Percentiles rank a stretch among this genome's conserved stretches.
Evolutionary conservation across 1,139 yeast species (phyloP).

Genomic region (Sugiyamaella novakii): DNA sequence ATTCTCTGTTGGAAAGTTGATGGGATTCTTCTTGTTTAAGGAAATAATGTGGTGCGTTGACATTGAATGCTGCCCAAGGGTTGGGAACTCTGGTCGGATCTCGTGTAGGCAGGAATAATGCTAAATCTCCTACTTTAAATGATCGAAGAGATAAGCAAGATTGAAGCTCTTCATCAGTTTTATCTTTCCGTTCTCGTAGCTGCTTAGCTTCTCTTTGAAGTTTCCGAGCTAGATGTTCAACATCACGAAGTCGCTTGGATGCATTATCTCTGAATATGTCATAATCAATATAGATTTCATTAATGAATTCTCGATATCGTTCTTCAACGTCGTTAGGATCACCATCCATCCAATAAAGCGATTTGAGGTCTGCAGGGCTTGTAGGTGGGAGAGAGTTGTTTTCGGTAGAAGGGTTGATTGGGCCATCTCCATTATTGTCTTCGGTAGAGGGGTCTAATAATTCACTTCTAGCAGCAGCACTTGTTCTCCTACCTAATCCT

Average conservation of each 20-base stretch:
- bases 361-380: constrained; percentile 15
- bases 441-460: neutral
- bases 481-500: constrained; percentile 34
- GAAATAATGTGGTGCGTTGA: constrained; percentile 78
- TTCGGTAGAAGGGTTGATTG: neutral
- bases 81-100: constrained; percentile 50
- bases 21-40: constrained; percentile 48
- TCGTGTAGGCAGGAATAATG: constrained; percentile 78
- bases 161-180: constrained; percentile 42
- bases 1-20: constrained; percentile 53
- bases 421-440: neutral
- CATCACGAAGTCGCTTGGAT: constrained; percentile 79
- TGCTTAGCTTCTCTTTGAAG: constrained; percentile 72
- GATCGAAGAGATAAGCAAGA: constrained; percentile 62
- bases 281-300: constrained; percentile 48
- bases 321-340: constrained; percentile 32
- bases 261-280: constrained; percentile 65
- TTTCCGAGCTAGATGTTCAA: constrained; percentile 87
- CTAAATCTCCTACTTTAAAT: constrained; percentile 73
- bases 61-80: constrained; percentile 87
- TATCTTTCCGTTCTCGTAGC: constrained; percentile 50
- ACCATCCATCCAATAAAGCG: constrained; percentile 40
- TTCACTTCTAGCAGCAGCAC: constrained; percentile 11
- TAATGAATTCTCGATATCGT: constrained; percentile 36
- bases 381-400: neutral